Evolutionary conservation across 306 rosid genomes (phyloP).

Genomic region (Chamaecrista fasciculata): DNA sequence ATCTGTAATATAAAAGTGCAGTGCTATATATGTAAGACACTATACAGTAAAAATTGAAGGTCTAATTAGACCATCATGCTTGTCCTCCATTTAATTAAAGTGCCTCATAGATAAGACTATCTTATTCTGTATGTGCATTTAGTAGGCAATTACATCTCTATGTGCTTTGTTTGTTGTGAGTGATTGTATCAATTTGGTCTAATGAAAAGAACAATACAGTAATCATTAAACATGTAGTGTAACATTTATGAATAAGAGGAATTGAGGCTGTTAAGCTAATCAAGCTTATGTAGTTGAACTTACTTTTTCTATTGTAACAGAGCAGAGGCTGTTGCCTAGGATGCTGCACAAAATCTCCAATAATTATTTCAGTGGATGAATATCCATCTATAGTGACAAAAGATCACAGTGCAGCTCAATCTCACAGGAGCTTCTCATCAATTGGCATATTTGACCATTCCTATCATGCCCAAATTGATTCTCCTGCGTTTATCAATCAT

Average conservation of each 20-base stretch:
- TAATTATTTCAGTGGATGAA: conserved; percentile 42
- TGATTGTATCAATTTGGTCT: not conserved
- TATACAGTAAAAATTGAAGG: no score
- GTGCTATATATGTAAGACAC: no score
- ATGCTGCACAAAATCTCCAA: conserved; percentile 51
- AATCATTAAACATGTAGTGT: no score
- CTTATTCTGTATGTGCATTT: conserved; percentile 6
- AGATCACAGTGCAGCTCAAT: conserved; percentile 42
- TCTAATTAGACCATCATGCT: not conserved
- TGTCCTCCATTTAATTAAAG: not conserved
- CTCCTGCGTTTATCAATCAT: conserved; percentile 68
- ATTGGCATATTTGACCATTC: conserved; percentile 34
- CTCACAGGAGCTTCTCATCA: conserved; percentile 62
- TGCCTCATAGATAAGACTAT: no score
- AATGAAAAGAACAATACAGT: not conserved
- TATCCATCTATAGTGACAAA: no score
- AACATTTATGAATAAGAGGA: no score
- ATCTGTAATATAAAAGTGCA: no score
- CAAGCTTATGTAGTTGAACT: conserved; percentile 54
- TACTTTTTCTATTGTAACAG: conserved; percentile 59
- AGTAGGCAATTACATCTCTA: conserved; percentile 2
- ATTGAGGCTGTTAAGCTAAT: no score
- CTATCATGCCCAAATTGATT: conserved; percentile 47
- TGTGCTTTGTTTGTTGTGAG: not conserved
- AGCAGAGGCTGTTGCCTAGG: conserved; percentile 90